Conservation (phyloP, 768 basidiomycete species). For the Naganishia kalamii region DNA sequence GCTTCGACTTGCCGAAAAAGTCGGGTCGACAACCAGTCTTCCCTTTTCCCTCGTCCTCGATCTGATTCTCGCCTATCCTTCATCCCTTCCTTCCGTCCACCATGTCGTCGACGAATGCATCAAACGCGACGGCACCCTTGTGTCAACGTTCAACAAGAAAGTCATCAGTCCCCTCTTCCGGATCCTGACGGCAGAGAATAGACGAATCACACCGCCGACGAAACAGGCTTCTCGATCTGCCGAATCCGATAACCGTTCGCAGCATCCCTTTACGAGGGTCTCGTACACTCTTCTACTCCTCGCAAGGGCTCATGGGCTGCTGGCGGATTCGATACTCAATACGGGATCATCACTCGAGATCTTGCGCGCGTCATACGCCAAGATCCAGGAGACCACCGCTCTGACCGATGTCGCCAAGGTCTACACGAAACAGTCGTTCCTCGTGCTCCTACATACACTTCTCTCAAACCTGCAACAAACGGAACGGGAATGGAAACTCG, state of each 20-base stretch:
- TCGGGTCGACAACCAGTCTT: background rate
- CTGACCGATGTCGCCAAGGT: conserved; percentile 22
- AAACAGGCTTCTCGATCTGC: background rate
- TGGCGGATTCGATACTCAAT: conserved; percentile 1
- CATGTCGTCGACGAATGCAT: background rate
- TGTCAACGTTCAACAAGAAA: background rate
- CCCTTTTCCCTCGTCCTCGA: conserved; percentile 12
- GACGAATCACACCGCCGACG: background rate
- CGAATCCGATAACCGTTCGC: background rate
- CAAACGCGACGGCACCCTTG: background rate
- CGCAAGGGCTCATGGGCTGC: conserved; percentile 14
- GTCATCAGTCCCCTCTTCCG: conserved; percentile 10
- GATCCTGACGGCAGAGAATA: conserved; percentile 3
- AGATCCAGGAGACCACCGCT: conserved; percentile 18
- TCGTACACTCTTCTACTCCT: conserved; percentile 19
- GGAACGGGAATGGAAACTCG: conserved; percentile 24
- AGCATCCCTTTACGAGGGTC: background rate
- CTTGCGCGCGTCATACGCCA: background rate
- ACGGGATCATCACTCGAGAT: background rate
- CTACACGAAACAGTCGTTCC: conserved; percentile 21
- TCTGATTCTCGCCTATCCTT: conserved; percentile 20
- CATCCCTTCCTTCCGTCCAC: conserved; percentile 4
- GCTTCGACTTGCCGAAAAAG: background rate
- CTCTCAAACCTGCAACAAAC: conserved; percentile 13
- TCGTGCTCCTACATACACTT: conserved; percentile 22